These are phyloP conservation scores for Cronartium quercuum DNA, from an alignment of 1,284 basidiomycete species.

Conservation along the genomic window DNA sequence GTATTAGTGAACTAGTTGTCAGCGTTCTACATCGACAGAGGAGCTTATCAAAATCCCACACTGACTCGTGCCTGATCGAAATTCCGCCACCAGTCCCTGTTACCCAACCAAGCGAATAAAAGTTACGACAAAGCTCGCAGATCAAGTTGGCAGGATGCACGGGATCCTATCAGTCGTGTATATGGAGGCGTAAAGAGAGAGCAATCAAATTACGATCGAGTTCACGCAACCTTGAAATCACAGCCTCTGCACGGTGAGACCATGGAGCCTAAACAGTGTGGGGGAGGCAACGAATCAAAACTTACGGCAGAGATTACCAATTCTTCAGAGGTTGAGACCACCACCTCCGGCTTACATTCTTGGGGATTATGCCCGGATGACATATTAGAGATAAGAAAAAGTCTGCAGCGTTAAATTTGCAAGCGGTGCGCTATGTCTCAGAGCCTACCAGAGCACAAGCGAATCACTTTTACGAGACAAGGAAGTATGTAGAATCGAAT, in stretches of 20 bases:
- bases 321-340: background rate
- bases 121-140: constrained; percentile 61
- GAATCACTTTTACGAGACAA: too few relatives aligned
- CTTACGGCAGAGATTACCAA: background rate
- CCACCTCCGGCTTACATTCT: background rate
- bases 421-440: too few relatives aligned
- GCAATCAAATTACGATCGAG: background rate
- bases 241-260: background rate
- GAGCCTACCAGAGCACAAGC: too few relatives aligned
- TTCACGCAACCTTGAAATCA: background rate
- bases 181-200: too few relatives aligned
- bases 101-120: constrained; percentile 58
- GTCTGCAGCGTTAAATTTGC: too few relatives aligned
- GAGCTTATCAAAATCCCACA: background rate
- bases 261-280: too few relatives aligned
- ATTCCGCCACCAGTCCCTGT: constrained; percentile 56
- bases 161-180: constrained; percentile 10
- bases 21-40: background rate
- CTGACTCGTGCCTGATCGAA: constrained; percentile 28
- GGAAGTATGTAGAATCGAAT: too few relatives aligned
- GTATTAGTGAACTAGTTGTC: too few relatives aligned
- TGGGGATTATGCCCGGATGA: background rate
- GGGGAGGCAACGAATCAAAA: too few relatives aligned
- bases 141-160: constrained; percentile 72
- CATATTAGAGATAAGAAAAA: too few relatives aligned